These are phyloP conservation scores for Ceratocystis alfenasii DNA, from an alignment of 2,329 filamentous ascomycete genomes.

Conservation along the genomic window DNA sequence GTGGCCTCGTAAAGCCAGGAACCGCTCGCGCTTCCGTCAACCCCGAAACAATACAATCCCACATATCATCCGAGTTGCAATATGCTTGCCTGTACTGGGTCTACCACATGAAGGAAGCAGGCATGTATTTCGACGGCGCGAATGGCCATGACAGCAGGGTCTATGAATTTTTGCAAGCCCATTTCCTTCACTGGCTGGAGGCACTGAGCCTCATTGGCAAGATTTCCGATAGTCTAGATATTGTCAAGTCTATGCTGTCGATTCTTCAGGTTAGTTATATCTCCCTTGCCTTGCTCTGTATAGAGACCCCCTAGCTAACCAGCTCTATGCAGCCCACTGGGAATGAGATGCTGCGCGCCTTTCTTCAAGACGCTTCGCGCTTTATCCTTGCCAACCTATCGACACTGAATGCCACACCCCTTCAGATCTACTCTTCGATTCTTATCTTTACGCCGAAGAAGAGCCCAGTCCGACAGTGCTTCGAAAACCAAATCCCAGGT, in stretches of 20 bases:
- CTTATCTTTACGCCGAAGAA: slow-evolving; percentile 10
- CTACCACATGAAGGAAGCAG: not conserved
- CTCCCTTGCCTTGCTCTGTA: not conserved
- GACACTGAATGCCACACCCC: not conserved
- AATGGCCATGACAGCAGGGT: slow-evolving; percentile 24
- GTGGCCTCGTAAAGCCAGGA: not conserved
- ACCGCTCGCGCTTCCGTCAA: not conserved
- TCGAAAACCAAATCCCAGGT: not conserved
- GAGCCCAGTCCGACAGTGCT: not conserved
- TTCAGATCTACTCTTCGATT: not conserved
- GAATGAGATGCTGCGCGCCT: not conserved
- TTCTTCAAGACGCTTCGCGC: not conserved
- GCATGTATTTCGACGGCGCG: slow-evolving; percentile 23
- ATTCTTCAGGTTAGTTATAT: not conserved
- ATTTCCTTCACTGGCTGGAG: not conserved
- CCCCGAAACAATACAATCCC: not conserved
- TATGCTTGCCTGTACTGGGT: not conserved
- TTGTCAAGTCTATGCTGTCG: not conserved
- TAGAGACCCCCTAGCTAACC: not conserved
- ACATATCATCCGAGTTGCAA: not conserved
- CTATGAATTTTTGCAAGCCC: slow-evolving; percentile 26
- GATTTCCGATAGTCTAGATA: not conserved
- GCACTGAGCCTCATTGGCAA: slow-evolving; percentile 8
- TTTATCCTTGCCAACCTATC: not conserved
- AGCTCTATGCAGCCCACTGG: not conserved